Evolutionary conservation across 306 rosid genomes (phyloP).

Genomic region (Lathyrus sativus): DNA sequence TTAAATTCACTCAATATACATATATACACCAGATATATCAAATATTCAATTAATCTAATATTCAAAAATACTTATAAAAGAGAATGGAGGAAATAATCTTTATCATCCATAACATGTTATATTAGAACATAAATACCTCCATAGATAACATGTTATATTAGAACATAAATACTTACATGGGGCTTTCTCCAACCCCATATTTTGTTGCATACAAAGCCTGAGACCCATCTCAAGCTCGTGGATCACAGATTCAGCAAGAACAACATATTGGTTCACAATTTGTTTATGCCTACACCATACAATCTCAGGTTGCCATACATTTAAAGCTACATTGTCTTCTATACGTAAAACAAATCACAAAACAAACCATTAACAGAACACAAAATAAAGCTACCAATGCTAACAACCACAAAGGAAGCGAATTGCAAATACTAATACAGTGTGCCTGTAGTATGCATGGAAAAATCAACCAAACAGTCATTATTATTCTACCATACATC

Average conservation of each 20-base stretch:
- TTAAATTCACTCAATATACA: too few species aligned
- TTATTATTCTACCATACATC: too few species aligned
- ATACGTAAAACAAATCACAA: slow-evolving; percentile 40
- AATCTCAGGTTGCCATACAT: slow-evolving; percentile 73
- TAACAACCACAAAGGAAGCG: not conserved
- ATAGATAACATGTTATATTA: too few species aligned
- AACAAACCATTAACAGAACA: slow-evolving; percentile 1
- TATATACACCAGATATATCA: too few species aligned
- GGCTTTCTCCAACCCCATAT: slow-evolving; percentile 52
- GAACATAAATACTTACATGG: slow-evolving; percentile 56
- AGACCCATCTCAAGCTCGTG: slow-evolving; percentile 36
- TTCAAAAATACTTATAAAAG: too few species aligned
- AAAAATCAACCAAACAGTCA: too few species aligned
- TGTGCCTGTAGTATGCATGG: too few species aligned
- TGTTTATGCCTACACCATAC: slow-evolving; percentile 39
- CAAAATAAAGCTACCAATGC: not conserved
- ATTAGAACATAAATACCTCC: too few species aligned
- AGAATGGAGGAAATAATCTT: too few species aligned
- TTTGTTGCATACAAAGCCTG: slow-evolving; percentile 39
- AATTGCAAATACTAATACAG: too few species aligned
- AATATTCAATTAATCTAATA: too few species aligned
- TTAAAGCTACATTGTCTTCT: slow-evolving; percentile 69
- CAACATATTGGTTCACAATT: slow-evolving; percentile 33
- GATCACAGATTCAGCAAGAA: slow-evolving; percentile 34
- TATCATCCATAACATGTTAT: too few species aligned